These are phyloP conservation scores for Elongisporangium prolatum DNA, from an alignment of 352 stramenopile species.

Conservation along the genomic window DNA sequence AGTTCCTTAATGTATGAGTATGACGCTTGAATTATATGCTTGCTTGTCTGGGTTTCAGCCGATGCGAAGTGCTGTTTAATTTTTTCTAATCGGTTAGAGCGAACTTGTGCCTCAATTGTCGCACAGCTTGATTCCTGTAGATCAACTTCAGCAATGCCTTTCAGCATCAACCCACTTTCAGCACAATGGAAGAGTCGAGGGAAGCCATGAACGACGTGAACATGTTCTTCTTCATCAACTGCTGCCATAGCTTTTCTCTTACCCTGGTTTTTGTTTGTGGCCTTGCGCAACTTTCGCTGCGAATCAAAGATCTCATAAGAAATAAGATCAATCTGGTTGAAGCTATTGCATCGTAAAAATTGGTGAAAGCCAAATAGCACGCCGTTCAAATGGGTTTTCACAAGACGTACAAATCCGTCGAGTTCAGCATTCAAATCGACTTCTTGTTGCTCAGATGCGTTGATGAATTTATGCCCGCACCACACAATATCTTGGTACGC, in stretches of 20 bases:
- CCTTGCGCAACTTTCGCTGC: conserved; percentile 47
- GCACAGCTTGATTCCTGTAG: conserved; percentile 51
- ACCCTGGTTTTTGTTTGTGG: conserved; percentile 11
- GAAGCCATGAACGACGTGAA: conserved; percentile 33
- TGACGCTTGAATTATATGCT: conserved; percentile 15
- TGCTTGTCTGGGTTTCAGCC: conserved; percentile 11
- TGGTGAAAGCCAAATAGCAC: conserved; percentile 73
- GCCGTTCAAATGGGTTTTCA: conserved; percentile 62
- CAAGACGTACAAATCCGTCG: conserved; percentile 34
- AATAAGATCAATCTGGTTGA: conserved; percentile 71
- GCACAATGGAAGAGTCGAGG: conserved; percentile 57
- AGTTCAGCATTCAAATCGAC: conserved; percentile 27
- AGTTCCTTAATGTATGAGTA: conserved; percentile 35
- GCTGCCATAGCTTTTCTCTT: conserved; percentile 9
- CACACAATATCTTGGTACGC: conserved; percentile 86
- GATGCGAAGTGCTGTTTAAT: conserved; percentile 44
- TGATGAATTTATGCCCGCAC: conserved; percentile 62
- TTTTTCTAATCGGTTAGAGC: conserved; percentile 35
- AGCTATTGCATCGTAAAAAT: conserved; percentile 74
- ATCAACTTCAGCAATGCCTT: conserved; percentile 55
- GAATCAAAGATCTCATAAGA: conserved; percentile 74
- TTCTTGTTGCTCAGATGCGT: conserved; percentile 6
- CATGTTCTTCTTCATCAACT: conserved; percentile 45
- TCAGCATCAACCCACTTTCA: conserved; percentile 47
- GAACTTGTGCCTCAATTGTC: conserved; percentile 50